Base-by-base conservation (phyloP, 208 protist genomes). In the Tetramitus jugosus region DNA sequence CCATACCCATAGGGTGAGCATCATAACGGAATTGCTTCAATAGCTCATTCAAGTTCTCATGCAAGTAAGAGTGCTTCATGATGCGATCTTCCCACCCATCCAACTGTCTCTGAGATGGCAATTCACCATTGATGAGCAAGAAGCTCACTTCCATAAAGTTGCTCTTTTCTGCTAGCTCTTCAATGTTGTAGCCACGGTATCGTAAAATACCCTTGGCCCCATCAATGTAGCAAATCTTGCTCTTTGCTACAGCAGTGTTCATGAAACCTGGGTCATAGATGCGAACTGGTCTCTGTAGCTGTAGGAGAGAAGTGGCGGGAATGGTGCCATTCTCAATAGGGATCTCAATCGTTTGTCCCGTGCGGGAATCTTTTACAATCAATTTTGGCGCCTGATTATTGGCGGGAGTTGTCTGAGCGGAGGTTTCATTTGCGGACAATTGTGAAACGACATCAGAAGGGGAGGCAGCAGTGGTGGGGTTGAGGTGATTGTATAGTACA, bases 231-330 rank as follows among this genome's bases (percentile, higher is more conserved):
- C n/a, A n/a, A n/a, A n/a, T n/a, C n/a, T n/a, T n/a, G 3, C n/a
- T 43, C 26, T 35, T 46, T 17, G 45, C 40, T 2, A 60, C 42
- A 29, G 75, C 75, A 8, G 75, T 78, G 42, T 78, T 78, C 49
- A 78, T 53, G 7, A 62, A 78, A n/a, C 29, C 56, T n/a, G 75
- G 75, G 62, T 78, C 75, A 60, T 60, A 78, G 3, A 68, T 29
- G 35, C n/a, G 31, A 40, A 29, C 29, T 20, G 39, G 3, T 1
- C 23, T 20, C 45, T 60, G 29, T 56, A 40, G 3, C 40, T 75
- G 52, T 29, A 75, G 40, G 7, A 10, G 13, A 52, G 23, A 60
- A 40, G 43, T 23, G 60, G 52, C 49, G 7, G 49, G 10, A 33
- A 71, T 29, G 49, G 26, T 35, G 35, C 40, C 65, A 49, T 42